Conservation (phyloP, 129 eudicot species). For the sunflower (Helianthus annuus) region HanXRQr2.0-SUNRISE NC_035434.2:60584873-60585372, state of each 20-base stretch:
- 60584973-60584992: background rate
- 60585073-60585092: conserved; percentile 74
- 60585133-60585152: conserved; percentile 42
- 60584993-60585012: background rate
- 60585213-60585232: too few relatives aligned
- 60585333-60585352: too few relatives aligned
- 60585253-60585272: too few relatives aligned
- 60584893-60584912: background rate
- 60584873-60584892: conserved; percentile 46
- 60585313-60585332: too few relatives aligned
- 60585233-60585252: too few relatives aligned
- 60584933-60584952: background rate
- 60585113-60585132: conserved; percentile 52
- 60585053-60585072: conserved; percentile 84
- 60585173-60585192: conserved; percentile 4
- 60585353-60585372: too few relatives aligned
- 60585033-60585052: conserved; percentile 16
- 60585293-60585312: too few relatives aligned
- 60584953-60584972: background rate
- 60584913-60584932: background rate
- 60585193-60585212: too few relatives aligned
- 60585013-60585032: conserved; percentile 2
- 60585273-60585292: too few relatives aligned
- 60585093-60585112: conserved; percentile 66
- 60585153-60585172: conserved; percentile 46